Evolutionary conservation across 192 early-diverging fungal species (phyloP).

Genomic region (Coemansia sp.): DNA sequence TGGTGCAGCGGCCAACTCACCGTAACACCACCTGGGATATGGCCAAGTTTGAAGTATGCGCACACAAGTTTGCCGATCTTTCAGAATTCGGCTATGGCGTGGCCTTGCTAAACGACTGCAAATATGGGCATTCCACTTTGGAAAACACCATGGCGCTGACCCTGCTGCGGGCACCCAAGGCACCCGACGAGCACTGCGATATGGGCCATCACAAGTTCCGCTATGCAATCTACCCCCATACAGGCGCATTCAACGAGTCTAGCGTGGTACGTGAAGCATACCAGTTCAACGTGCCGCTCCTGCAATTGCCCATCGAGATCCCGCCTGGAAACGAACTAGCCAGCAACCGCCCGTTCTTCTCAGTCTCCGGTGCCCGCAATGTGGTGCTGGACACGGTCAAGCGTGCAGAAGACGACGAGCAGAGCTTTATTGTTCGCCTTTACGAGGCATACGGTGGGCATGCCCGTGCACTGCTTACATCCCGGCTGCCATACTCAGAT

Average conservation of each 20-base stretch:
- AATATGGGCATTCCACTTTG: slow-evolving; percentile 89
- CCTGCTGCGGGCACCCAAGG: slow-evolving; percentile 86
- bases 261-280: slow-evolving; percentile 85
- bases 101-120: slow-evolving; percentile 92
- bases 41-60: slow-evolving; percentile 93
- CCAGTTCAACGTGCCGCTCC: slow-evolving; percentile 84
- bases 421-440: slow-evolving; percentile 75
- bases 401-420: slow-evolving; percentile 70
- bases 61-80: slow-evolving; percentile 95
- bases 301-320: slow-evolving; percentile 43
- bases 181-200: slow-evolving; percentile 58
- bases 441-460: slow-evolving; percentile 92
- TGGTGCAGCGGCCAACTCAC: slow-evolving; percentile 88
- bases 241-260: slow-evolving; percentile 74
- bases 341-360: slow-evolving; percentile 15
- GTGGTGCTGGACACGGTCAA: slow-evolving; percentile 93
- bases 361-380: slow-evolving; percentile 51
- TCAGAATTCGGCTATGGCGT: slow-evolving; percentile 95
- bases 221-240: slow-evolving; percentile 90
- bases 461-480: slow-evolving; percentile 19
- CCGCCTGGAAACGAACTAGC: background rate
- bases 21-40: slow-evolving; percentile 91
- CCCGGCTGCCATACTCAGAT: slow-evolving; percentile 9
- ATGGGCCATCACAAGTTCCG: slow-evolving; percentile 76
- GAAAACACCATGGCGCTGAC: slow-evolving; percentile 80